These are phyloP conservation scores for Gaertneriomyces semiglobifer DNA, from an alignment of 192 early-diverging fungal species.

Conservation along the genomic window DNA sequence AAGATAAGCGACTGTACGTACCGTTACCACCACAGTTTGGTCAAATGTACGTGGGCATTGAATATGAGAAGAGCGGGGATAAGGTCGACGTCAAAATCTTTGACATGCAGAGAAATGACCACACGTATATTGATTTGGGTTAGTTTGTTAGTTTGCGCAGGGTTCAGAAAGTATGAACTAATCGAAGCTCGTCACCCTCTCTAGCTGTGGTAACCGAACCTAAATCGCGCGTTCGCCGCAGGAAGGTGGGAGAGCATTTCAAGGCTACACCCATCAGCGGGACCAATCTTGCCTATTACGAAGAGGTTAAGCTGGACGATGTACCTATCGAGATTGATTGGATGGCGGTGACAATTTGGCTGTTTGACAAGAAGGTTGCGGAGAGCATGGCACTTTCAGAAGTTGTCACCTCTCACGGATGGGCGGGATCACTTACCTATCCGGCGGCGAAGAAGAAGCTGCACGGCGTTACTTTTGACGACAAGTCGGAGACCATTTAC, in stretches of 20 bases:
- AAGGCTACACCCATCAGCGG: conserved; percentile 15
- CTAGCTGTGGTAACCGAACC: neutral
- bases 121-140: neutral
- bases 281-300: conserved; percentile 9
- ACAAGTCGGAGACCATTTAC: conserved; percentile 5
- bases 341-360: neutral
- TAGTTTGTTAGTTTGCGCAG: too few species aligned
- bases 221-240: conserved; percentile 7
- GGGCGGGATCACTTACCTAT: conserved; percentile 6
- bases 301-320: conserved; percentile 17
- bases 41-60: conserved; percentile 7
- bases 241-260: neutral
- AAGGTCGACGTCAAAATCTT: conserved; percentile 11
- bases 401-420: conserved; percentile 8
- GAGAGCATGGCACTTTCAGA: neutral
- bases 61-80: conserved; percentile 8
- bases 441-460: neutral
- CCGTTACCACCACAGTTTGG: conserved; percentile 1
- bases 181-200: too few species aligned
- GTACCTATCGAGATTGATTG: conserved; percentile 9
- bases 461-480: conserved; percentile 3
- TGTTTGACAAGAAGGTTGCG: conserved; percentile 5
- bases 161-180: too few species aligned
- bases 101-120: neutral
- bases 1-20: conserved; percentile 8